Conservation (phyloP, 1,284 basidiomycete genomes). For the Erythrobasidium hasegawianum region DNA sequence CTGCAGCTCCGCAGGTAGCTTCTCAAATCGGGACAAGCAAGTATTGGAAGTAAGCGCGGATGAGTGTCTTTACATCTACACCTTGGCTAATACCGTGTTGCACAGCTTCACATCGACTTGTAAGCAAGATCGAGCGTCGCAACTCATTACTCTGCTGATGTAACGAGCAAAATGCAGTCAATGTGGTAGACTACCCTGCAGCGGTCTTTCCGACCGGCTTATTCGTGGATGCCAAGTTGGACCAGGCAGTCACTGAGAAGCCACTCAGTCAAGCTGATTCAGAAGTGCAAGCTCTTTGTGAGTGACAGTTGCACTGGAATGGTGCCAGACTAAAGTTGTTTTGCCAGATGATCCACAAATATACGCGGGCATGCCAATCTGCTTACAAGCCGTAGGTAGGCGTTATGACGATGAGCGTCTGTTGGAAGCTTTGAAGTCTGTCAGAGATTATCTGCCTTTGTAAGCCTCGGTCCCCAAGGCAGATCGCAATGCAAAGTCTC, state of each 20-base stretch:
- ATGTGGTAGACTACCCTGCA: conserved; percentile 64
- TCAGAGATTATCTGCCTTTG: conserved; percentile 9
- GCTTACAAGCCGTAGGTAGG: conserved; percentile 39
- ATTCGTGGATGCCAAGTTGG: conserved; percentile 56
- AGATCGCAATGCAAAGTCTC: too few species aligned
- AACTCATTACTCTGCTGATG: neutral
- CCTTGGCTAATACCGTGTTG: neutral
- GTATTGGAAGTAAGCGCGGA: conserved; percentile 44
- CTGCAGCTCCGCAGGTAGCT: conserved; percentile 47
- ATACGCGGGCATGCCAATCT: conserved; percentile 39
- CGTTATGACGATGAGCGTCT: conserved; percentile 39
- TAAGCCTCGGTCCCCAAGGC: too few species aligned
- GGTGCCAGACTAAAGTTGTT: neutral
- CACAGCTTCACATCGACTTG: conserved; percentile 55
- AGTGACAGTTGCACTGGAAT: neutral
- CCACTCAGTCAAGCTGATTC: conserved; percentile 41
- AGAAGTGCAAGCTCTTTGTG: conserved; percentile 42
- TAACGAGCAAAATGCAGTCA: conserved; percentile 54
- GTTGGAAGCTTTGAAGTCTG: conserved; percentile 31
- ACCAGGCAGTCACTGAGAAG: conserved; percentile 44
- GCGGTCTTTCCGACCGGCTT: conserved; percentile 63
- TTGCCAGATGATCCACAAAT: conserved; percentile 35
- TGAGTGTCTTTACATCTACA: conserved; percentile 1
- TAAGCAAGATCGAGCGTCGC: conserved; percentile 51
- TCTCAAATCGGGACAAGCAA: conserved; percentile 45